phyloP scores from a whole-genome alignment of 2,329 filamentous ascomycete genomes.

The Didymella glomerata region DNA sequence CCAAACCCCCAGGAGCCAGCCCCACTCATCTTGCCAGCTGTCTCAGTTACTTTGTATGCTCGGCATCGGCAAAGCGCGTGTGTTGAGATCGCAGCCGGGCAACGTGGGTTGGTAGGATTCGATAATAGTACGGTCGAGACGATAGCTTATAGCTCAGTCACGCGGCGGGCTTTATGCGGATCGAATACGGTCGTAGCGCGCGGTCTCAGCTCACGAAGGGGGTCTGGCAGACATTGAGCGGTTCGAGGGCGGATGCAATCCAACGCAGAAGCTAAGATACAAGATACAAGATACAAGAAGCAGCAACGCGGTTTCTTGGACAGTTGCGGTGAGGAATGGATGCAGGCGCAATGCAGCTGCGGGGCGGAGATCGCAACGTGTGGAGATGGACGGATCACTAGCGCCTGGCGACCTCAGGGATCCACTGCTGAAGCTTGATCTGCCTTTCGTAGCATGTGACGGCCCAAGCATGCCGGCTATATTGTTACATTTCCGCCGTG shows the following conservation, averaged over 20 bases:
- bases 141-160: conserved; percentile 14
- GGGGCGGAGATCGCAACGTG: conserved; percentile 21
- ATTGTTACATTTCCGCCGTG: not conserved
- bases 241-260: not conserved
- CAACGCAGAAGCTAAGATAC: not conserved
- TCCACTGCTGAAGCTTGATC: conserved; percentile 18
- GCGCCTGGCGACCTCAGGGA: conserved; percentile 15
- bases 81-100: not conserved
- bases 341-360: conserved; percentile 20
- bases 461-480: not conserved
- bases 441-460: not conserved
- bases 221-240: conserved; percentile 5
- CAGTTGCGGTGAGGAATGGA: conserved; percentile 12
- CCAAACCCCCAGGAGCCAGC: conserved; percentile 36
- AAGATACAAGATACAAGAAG: not conserved
- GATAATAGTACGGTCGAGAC: not conserved
- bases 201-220: conserved; percentile 14
- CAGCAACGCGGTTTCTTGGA: conserved; percentile 1
- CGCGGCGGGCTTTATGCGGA: conserved; percentile 20
- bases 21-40: conserved; percentile 37
- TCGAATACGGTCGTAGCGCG: conserved; percentile 25
- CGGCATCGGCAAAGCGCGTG: conserved; percentile 24
- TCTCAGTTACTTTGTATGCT: conserved; percentile 24
- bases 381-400: conserved; percentile 18
- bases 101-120: not conserved